Evolutionary conservation across 2,329 filamentous ascomycete species (phyloP).

Genomic region (Xylariales sp.): DNA sequence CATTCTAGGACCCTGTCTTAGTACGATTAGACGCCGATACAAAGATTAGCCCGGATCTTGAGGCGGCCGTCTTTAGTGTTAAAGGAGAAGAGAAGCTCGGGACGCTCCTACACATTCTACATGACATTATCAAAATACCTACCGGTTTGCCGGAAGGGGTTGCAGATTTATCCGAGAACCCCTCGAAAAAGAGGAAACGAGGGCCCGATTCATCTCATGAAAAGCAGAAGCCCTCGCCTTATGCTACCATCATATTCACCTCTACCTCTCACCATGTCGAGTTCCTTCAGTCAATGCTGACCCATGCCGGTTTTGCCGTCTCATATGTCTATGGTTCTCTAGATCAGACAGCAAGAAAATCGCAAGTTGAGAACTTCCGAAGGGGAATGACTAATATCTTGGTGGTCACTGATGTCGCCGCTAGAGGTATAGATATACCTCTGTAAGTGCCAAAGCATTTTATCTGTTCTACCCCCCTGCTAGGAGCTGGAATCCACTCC

Average conservation of each 20-base stretch:
- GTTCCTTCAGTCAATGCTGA: constrained; percentile 86
- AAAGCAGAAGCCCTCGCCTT: constrained; percentile 80
- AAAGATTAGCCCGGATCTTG: constrained; percentile 95
- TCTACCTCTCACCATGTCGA: constrained; percentile 86
- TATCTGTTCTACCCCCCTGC: too few species aligned
- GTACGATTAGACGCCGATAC: constrained; percentile 93
- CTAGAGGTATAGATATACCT: constrained; percentile 97
- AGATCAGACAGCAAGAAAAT: constrained; percentile 91
- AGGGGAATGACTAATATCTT: constrained; percentile 86
- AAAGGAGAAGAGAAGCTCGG: constrained; percentile 96
- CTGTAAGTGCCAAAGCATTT: constrained; percentile 25
- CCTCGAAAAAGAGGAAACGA: constrained; percentile 79
- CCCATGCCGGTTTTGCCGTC: constrained; percentile 83
- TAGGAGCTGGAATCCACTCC: background rate
- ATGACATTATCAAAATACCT: constrained; percentile 94
- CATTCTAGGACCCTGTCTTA: constrained; percentile 88
- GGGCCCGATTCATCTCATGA: constrained; percentile 61
- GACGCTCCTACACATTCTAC: constrained; percentile 85
- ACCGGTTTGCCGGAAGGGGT: constrained; percentile 69
- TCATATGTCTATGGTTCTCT: constrained; percentile 96
- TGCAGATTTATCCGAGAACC: constrained; percentile 55
- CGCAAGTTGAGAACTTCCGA: constrained; percentile 91
- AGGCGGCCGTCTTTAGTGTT: constrained; percentile 93
- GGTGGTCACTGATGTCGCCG: constrained; percentile 96
- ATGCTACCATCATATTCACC: constrained; percentile 93